phyloP scores from a whole-genome alignment of 176 grass and related monocot species.

The Lolium perenne region DNA sequence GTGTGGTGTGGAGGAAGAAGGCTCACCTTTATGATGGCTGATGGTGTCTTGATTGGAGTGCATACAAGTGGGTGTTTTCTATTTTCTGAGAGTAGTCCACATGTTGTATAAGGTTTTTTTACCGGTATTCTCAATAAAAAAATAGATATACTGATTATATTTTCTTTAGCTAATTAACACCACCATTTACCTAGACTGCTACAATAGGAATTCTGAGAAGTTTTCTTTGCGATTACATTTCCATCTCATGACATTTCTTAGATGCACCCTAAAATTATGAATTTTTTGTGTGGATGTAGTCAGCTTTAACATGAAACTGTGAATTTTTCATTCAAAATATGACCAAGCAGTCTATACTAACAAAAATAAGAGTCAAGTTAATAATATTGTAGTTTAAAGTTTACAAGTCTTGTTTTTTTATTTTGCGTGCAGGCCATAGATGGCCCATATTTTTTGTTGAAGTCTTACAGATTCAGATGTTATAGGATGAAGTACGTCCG shows the following conservation, averaged over 20 bases:
- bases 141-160: background rate
- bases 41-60: background rate
- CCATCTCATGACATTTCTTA: background rate
- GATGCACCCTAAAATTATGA: background rate
- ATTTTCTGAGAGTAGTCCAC: background rate
- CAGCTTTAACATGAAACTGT: background rate
- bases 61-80: background rate
- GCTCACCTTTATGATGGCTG: constrained; percentile 1
- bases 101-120: background rate
- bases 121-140: background rate
- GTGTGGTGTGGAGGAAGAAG: background rate
- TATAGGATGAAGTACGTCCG: background rate
- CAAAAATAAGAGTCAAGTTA: constrained; percentile 2
- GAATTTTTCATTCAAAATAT: background rate
- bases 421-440: constrained; percentile 12
- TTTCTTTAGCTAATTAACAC: constrained; percentile 5
- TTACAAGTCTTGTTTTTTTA: background rate
- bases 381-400: background rate
- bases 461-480: background rate
- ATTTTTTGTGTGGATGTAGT: background rate
- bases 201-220: background rate
- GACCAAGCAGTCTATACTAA: background rate
- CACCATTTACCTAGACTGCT: background rate
- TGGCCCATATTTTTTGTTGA: constrained; percentile 7
- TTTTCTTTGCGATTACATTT: constrained; percentile 17